Evolutionary conservation across 2,329 filamentous ascomycete genomes (phyloP).

Genomic region (Paraconiothyrium brasiliense): DNA sequence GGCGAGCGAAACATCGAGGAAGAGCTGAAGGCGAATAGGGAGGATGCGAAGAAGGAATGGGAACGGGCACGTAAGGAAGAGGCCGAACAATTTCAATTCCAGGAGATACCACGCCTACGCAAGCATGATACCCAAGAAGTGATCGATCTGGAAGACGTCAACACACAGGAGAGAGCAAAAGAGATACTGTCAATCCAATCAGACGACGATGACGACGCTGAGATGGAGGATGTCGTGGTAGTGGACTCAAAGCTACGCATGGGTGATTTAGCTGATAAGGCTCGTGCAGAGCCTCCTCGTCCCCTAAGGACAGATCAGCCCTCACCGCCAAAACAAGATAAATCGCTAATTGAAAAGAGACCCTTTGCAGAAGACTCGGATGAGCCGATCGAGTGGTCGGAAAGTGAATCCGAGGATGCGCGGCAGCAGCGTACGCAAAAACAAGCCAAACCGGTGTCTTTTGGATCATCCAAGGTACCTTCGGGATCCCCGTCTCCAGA

Average conservation of each 20-base stretch:
- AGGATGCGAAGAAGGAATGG: constrained; percentile 58
- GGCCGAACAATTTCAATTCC: constrained; percentile 69
- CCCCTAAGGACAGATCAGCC: constrained; percentile 30
- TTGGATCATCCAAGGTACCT: constrained; percentile 41
- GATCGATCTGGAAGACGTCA: constrained; percentile 57
- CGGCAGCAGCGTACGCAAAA: constrained; percentile 13
- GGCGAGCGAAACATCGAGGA: constrained; percentile 59
- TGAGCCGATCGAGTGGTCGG: constrained; percentile 61
- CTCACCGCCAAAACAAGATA: constrained; percentile 33
- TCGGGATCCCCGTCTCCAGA: constrained; percentile 58
- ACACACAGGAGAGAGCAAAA: constrained; percentile 56
- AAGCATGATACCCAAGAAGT: constrained; percentile 63
- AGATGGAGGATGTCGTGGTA: constrained; percentile 46
- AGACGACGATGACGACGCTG: constrained; percentile 61
- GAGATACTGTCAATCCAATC: constrained; percentile 71
- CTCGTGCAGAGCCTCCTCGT: constrained; percentile 53
- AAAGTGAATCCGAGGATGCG: constrained; percentile 57
- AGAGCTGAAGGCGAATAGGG: constrained; percentile 65
- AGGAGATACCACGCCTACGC: constrained; percentile 66
- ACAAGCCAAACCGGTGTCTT: not conserved
- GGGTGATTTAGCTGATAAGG: constrained; percentile 56
- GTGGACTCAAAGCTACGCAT: constrained; percentile 48
- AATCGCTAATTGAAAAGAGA: constrained; percentile 25
- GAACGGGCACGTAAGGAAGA: constrained; percentile 66
- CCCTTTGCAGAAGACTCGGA: constrained; percentile 46